Percentiles rank a stretch among this genome's conserved stretches.
These are phyloP conservation scores for Grosmannia clavigera DNA, from an alignment of 2,329 filamentous ascomycete genomes.

Conservation along the genomic window DNA sequence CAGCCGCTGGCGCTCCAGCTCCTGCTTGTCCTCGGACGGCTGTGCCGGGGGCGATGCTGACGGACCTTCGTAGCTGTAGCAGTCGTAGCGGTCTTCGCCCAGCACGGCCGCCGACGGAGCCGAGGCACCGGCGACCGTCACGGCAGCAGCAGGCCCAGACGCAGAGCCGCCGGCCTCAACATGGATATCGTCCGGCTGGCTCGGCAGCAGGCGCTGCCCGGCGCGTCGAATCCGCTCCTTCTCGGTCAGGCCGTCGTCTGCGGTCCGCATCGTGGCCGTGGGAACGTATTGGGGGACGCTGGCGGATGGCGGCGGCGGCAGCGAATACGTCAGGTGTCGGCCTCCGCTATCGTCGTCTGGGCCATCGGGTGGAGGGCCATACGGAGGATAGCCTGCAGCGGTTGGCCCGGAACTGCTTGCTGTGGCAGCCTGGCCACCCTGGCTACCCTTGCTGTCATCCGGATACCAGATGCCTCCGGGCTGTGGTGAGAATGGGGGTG, in stretches of 20 bases:
- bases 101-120: slow-evolving; percentile 36
- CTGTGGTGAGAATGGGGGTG: not conserved
- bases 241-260: slow-evolving; percentile 57
- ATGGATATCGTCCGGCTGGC: slow-evolving; percentile 49
- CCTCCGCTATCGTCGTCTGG: not conserved
- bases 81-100: not conserved
- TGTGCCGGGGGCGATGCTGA: not conserved
- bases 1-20: slow-evolving; percentile 56
- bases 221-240: slow-evolving; percentile 70
- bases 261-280: slow-evolving; percentile 38
- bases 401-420: not conserved
- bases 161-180: slow-evolving; percentile 22
- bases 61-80: not conserved
- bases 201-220: slow-evolving; percentile 70
- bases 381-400: not conserved
- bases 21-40: slow-evolving; percentile 60
- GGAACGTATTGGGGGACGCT: slow-evolving; percentile 35
- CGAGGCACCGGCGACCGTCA: slow-evolving; percentile 21
- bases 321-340: not conserved
- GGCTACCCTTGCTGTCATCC: slow-evolving; percentile 13
- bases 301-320: slow-evolving; percentile 17
- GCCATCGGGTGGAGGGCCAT: not conserved
- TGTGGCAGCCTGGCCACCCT: not conserved
- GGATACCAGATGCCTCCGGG: slow-evolving; percentile 4
- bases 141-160: not conserved